Conservation (phyloP, 768 basidiomycete genomes). For the Tricholoma saponaceum region DNA sequence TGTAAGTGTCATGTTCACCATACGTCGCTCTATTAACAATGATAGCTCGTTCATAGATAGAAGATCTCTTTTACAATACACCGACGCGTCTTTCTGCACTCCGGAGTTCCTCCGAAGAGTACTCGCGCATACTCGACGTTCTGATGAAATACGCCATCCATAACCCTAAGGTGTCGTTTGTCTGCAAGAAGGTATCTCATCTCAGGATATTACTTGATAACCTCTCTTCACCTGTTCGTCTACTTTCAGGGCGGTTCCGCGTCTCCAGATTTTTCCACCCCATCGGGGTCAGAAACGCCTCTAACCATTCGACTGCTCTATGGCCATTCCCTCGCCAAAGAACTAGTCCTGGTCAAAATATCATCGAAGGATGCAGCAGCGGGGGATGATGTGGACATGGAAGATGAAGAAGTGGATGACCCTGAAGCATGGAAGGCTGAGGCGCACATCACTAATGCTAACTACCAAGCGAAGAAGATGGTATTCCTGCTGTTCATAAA, state of each 20-base stretch:
- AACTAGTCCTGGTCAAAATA: constrained; percentile 51
- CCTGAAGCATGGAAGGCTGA: constrained; percentile 66
- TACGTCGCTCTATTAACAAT: not conserved
- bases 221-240: not conserved
- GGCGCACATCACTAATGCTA: constrained; percentile 78
- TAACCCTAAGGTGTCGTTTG: constrained; percentile 83
- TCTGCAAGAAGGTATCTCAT: constrained; percentile 81
- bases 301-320: constrained; percentile 81
- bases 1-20: constrained; percentile 37
- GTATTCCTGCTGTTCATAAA: constrained; percentile 92
- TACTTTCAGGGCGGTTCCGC: constrained; percentile 60
- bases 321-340: constrained; percentile 74
- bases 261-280: constrained; percentile 79
- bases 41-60: constrained; percentile 53
- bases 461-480: constrained; percentile 85
- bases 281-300: constrained; percentile 56
- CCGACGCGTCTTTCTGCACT: constrained; percentile 85
- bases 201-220: not conserved
- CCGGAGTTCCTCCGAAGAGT: constrained; percentile 85
- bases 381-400: constrained; percentile 23
- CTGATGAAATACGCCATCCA: constrained; percentile 92
- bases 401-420: constrained; percentile 29
- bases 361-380: constrained; percentile 27
- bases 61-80: constrained; percentile 93
- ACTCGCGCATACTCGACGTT: constrained; percentile 85